These are phyloP conservation scores for Pezicula neosporulosa DNA, from an alignment of 2,329 filamentous ascomycete genomes.

Conservation along the genomic window DNA sequence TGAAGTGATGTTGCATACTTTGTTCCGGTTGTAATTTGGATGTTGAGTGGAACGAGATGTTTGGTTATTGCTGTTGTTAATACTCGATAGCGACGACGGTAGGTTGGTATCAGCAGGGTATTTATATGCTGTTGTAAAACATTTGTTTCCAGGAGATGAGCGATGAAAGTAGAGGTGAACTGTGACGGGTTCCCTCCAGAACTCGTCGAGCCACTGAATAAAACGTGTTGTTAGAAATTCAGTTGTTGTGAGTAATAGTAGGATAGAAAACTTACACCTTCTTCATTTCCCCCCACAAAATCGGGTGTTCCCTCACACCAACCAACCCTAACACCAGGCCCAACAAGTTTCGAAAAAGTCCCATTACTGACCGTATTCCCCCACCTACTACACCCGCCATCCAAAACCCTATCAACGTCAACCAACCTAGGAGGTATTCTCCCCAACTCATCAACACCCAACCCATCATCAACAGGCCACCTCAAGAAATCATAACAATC, in stretches of 20 bases:
- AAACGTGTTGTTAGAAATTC: background rate
- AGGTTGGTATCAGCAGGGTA: slow-evolving; percentile 50
- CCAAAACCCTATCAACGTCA: slow-evolving; percentile 56
- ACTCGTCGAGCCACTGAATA: slow-evolving; percentile 14
- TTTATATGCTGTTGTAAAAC: slow-evolving; percentile 51
- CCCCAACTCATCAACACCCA: background rate
- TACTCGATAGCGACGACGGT: slow-evolving; percentile 32
- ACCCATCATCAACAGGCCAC: slow-evolving; percentile 39
- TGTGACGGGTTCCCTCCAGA: slow-evolving; percentile 28
- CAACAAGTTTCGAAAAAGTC: slow-evolving; percentile 64
- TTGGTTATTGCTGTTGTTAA: slow-evolving; percentile 18
- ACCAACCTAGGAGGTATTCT: slow-evolving; percentile 50
- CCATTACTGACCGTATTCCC: slow-evolving; percentile 65
- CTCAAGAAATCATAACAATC: slow-evolving; percentile 71
- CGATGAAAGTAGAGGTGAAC: slow-evolving; percentile 28
- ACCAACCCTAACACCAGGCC: slow-evolving; percentile 57
- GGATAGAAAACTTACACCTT: slow-evolving; percentile 34
- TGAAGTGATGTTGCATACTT: background rate
- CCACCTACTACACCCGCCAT: slow-evolving; percentile 51
- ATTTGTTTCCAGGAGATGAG: slow-evolving; percentile 48
- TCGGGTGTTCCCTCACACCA: slow-evolving; percentile 62
- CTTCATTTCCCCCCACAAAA: slow-evolving; percentile 46
- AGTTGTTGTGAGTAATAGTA: background rate
- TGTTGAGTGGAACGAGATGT: slow-evolving; percentile 18
- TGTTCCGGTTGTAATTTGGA: slow-evolving; percentile 11